These are phyloP conservation scores for Petasospora rhodanensis DNA, from an alignment of 1,139 yeast species.

Conservation along the genomic window DNA sequence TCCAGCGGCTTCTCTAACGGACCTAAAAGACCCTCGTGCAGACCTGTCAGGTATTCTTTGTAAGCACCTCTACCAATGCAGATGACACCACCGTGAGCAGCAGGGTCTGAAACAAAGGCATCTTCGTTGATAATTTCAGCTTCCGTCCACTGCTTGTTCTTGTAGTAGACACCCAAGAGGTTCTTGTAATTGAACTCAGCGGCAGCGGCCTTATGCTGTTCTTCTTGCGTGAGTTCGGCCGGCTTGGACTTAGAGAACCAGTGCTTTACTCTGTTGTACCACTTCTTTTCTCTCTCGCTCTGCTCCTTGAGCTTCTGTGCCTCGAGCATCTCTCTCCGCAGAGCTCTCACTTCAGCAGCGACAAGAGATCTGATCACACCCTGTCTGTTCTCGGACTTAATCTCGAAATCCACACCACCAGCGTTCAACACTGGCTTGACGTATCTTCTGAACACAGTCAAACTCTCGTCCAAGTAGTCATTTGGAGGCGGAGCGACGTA, in stretches of 20 bases:
- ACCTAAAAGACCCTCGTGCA: conserved; percentile 93
- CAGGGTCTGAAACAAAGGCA: conserved; percentile 34
- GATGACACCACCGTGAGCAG: conserved; percentile 74
- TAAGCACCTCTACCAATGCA: conserved; percentile 95
- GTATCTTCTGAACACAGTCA: conserved; percentile 70
- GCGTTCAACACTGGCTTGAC: conserved; percentile 85
- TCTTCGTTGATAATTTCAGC: conserved; percentile 44
- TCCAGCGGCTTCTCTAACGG: conserved; percentile 67
- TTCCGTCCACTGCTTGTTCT: conserved; percentile 30
- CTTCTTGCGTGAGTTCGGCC: conserved; percentile 18
- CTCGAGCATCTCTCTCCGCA: conserved; percentile 43
- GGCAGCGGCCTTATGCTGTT: conserved; percentile 29
- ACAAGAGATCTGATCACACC: conserved; percentile 83
- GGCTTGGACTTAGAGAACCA: conserved; percentile 14
- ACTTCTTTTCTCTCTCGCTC: conserved; percentile 16
- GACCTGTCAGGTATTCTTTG: conserved; percentile 84
- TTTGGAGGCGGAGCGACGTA: conserved; percentile 96
- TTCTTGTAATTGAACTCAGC: conserved; percentile 49
- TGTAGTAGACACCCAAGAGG: conserved; percentile 54
- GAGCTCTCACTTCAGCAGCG: conserved; percentile 74
- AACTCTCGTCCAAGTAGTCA: conserved; percentile 75
- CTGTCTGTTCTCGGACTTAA: conserved; percentile 68
- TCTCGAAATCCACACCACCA: conserved; percentile 81
- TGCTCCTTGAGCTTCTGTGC: conserved; percentile 21
- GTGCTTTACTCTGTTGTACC: conserved; percentile 19